Evolutionary conservation across 2,329 filamentous ascomycete genomes (phyloP).

Genomic region (Colletotrichum agaves): DNA sequence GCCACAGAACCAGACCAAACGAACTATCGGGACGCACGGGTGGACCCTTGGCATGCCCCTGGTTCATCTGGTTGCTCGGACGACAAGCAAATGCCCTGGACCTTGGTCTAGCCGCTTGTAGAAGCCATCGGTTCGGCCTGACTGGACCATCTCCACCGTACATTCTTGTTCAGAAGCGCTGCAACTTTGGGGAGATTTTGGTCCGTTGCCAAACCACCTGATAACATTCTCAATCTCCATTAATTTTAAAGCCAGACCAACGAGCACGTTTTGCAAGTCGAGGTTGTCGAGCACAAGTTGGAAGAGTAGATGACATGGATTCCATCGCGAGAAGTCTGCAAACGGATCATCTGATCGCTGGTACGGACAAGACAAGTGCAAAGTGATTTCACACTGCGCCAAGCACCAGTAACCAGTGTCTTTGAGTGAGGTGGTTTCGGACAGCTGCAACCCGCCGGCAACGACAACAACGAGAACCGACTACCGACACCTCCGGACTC

Average conservation of each 20-base stretch:
- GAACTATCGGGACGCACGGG: slow-evolving; percentile 30
- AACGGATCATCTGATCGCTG: neutral
- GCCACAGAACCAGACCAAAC: slow-evolving; percentile 12
- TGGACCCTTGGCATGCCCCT: slow-evolving; percentile 14
- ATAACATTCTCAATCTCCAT: neutral
- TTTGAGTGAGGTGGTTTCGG: too few species aligned
- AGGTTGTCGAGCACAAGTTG: neutral
- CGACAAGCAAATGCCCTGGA: slow-evolving; percentile 12
- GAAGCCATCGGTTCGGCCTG: slow-evolving; percentile 24
- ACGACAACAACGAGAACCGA: too few species aligned
- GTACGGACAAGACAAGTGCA: too few species aligned
- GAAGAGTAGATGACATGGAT: neutral
- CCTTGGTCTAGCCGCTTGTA: slow-evolving; percentile 16
- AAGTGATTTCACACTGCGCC: too few species aligned
- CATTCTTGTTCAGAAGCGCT: slow-evolving; percentile 1
- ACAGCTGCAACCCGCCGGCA: too few species aligned
- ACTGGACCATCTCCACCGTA: slow-evolving; percentile 12
- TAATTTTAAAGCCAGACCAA: slow-evolving; percentile 8
- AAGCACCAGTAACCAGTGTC: too few species aligned
- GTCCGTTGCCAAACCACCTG: slow-evolving; percentile 29
- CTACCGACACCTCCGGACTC: too few species aligned
- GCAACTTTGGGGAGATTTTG: neutral
- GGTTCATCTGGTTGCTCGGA: slow-evolving; percentile 19
- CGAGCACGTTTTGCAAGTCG: neutral
- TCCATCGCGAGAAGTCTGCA: neutral